Evolutionary conservation across 495 filamentous ascomycete species (phyloP).

Genomic region (Xylaria telfairii): DNA sequence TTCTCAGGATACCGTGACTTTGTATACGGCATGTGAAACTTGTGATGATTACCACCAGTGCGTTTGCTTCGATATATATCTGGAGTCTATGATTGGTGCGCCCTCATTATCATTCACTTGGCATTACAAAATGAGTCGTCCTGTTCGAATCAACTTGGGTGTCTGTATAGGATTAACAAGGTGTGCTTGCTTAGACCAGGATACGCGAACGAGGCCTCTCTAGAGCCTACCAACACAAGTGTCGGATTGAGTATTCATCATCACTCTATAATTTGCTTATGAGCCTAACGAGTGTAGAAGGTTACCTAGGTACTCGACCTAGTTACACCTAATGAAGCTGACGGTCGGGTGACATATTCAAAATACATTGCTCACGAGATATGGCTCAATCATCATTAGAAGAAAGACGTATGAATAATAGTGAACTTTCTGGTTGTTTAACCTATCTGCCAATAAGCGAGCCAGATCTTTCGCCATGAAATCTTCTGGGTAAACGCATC

Average conservation of each 20-base stretch:
- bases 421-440: slow-evolving; percentile 4
- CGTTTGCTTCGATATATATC: not conserved
- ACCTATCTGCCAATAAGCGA: slow-evolving; percentile 21
- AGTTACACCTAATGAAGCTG: not conserved
- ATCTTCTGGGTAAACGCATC: slow-evolving; percentile 9
- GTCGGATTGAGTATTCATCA: not conserved
- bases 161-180: no score
- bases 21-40: no score
- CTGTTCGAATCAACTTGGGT: no score
- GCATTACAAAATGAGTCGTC: no score
- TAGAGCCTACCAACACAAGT: not conserved
- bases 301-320: not conserved
- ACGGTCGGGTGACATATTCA: not conserved
- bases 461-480: slow-evolving; percentile 2
- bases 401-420: not conserved
- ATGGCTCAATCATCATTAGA: not conserved
- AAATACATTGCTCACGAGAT: not conserved
- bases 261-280: not conserved
- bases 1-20: no score
- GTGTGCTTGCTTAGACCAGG: no score
- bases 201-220: not conserved
- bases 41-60: not conserved
- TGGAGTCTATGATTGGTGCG: not conserved
- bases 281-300: not conserved
- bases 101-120: not conserved